Percentiles rank a stretch among this genome's conserved stretches.
Evolutionary conservation across 2,329 filamentous ascomycete species (phyloP).

Genomic region (Knufia petricola): DNA sequence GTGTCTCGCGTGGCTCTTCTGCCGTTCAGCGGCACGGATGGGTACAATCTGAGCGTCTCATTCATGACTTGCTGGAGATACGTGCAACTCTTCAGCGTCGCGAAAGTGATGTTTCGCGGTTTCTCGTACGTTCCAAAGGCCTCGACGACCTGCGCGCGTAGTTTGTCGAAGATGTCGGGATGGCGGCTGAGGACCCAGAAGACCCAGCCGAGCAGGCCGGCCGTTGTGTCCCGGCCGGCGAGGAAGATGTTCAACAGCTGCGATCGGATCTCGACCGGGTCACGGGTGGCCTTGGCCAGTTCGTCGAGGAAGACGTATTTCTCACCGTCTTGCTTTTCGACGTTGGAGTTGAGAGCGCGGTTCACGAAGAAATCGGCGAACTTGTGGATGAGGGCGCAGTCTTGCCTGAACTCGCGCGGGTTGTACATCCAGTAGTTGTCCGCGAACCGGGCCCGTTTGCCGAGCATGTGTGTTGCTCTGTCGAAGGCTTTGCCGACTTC

Average conservation of each 20-base stretch:
- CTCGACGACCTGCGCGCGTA: constrained; percentile 28
- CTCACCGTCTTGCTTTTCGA: background rate
- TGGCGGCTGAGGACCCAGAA: constrained; percentile 25
- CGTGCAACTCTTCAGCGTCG: constrained; percentile 13
- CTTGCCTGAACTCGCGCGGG: constrained; percentile 32
- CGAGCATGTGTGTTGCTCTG: constrained; percentile 17
- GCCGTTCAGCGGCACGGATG: constrained; percentile 42
- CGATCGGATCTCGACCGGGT: constrained; percentile 21
- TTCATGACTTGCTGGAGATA: constrained; percentile 23
- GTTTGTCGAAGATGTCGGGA: constrained; percentile 29
- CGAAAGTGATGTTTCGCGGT: constrained; percentile 14
- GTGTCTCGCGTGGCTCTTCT: constrained; percentile 42
- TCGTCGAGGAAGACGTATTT: constrained; percentile 18
- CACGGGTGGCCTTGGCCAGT: constrained; percentile 16
- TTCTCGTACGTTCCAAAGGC: constrained; percentile 10
- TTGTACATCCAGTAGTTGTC: constrained; percentile 34
- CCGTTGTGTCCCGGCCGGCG: constrained; percentile 31
- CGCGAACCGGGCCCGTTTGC: no score
- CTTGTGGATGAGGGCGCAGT: constrained; percentile 35
- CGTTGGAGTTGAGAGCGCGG: constrained; percentile 28
- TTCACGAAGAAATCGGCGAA: constrained; percentile 43
- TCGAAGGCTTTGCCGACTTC: constrained; percentile 31
- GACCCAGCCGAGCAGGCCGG: constrained; percentile 25
- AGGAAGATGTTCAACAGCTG: constrained; percentile 29
- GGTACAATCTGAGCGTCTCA: constrained; percentile 38